Base-by-base conservation (phyloP, 163 green algal genomes). In the Scenedesmus sp. region DNA sequence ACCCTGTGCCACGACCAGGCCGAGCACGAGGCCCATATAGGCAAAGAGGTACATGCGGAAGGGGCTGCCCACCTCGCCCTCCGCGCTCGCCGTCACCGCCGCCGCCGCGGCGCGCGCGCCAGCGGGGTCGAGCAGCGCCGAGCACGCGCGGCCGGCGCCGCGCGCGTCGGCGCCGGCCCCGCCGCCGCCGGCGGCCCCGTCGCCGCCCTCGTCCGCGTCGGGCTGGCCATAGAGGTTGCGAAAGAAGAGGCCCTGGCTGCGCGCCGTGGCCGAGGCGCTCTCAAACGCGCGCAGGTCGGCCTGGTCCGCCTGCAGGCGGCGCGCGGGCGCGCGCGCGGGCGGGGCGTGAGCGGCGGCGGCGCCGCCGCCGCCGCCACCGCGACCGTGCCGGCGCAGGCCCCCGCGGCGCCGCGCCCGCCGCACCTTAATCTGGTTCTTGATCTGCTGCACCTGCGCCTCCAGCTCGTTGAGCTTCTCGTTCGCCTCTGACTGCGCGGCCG, bases 11-110 rank as follows among this genome's bases (percentile, higher is more conserved):
- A 81, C 57, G 36, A 87, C 20, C 31, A 87, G 50, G 29, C 57
- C 77, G 24, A 87, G 63, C 58, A 87, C 77, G 11, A 64, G 63
- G 11, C 77, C 77, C 39, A 85, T 75, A 70, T 82, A 82, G n/a
- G 70, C 67, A 70, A 87, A 87, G 39, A 87, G 70, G 76, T 85
- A 87, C 26, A 87, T 76, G 22, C 77, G 69, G 51, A 85, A 77
- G 22, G 82, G 82, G 39, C 77, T 80, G 60, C 36, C 28, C 14
- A 85, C 66, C 60, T 83, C 58, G 9, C 29, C 42, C 29, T 72
- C 75, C 20, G 75, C 75, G 15, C 64, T 60, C 15, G 54, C 29
- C 45, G 64, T n/a, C 13, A 83, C 75, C 22, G 50, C 63, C 24
- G 74, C 50, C 63, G 71, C 26, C 58, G 82, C 71, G 76, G 75